Base-by-base conservation (phyloP, 164 flowering plant species). In the Echeveria elegans region DNA sequence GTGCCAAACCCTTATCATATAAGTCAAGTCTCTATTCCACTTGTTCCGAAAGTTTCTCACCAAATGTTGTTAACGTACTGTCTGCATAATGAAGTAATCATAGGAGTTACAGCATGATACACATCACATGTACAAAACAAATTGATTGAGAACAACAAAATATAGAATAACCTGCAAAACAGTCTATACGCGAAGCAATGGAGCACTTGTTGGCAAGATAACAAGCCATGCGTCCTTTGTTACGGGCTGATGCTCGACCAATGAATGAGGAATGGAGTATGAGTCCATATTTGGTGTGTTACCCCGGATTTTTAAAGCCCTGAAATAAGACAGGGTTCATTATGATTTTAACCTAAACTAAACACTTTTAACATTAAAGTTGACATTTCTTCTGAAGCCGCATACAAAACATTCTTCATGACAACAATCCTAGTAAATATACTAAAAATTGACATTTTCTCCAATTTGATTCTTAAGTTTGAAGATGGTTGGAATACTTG, bases 201-300 rank as follows among this genome's bases (percentile, higher is more conserved):
- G 99, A 95, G 73, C 99, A 95, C 81, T 95, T 92, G 81, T 95
- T 95, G 38, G 99, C 97, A 71, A 95, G 97, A 79, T 88, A 95
- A 30, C 99, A 94, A 74, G 97, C 99, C 86, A 95, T 86, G 41
- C 97, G 89, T 3, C 99, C 99, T 76, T 95, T 95, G 74, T 95
- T 95, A 5, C 74, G 60, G 0, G 97, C 80, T 73, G 99, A 91
- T 68, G 99, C 99, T 30, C 96, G 90, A 26, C 99, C 99, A 76
- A 95, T 95, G 63, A 92, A 92, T 61, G 97, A 92, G 36, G 99
- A 91, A 67, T 92, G 97, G 78, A 95, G 92, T 38, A 95, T 95
- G 12, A 92, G 84, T 64, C 99, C 99, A 81, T 92, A 92, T 68
- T 95, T 95, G 99, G 97, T 6, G 99, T 95, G 77, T 95, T 95